Base-by-base conservation (phyloP, 176 grass and related monocot genomes). In the Aechmea fasciata region DNA sequence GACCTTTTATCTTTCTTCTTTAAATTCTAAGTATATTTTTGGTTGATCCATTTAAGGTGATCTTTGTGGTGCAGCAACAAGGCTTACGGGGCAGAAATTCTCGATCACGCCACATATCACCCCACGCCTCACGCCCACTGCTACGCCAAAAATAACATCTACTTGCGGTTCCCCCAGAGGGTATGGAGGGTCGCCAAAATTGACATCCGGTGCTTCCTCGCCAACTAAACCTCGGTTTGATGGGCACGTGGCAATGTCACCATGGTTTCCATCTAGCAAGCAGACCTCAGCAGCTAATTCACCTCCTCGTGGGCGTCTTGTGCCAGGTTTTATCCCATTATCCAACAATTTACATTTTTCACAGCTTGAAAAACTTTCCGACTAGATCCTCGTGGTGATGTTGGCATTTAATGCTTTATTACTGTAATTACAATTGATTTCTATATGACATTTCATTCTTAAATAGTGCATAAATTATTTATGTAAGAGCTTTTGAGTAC, bases 231-330 rank as follows among this genome's bases (percentile, higher is more conserved):
- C 63, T 77, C 79, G 75, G 66, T 78, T 84, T 24, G 84, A 93
- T 68, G 83, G 75, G 33, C 67, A 74, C 50, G 79, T 85, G 76
- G 73, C 84, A 22, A 92, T 90, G 84, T 87, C 95, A 69, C 95
- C 90, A 73, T 99, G 87, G 95, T 90, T 88, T 68, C 87, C 84
- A 71, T 99, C 95, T 52, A 93, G 84, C 77, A 90, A 90, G 77
- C 95, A 89, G 49, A 90, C 95, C 28, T 90, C 89, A 14, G 84
- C 90, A 73, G 87, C 84, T 49, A 85, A 66, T 62, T 94, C 95
- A 59, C 95, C 89, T 83, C 76, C 87, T 51, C 81, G 70, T 57
- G 86, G 80, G 26, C 77, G 80, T 23, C 83, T 80, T 59, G 86
- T 84, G 51, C 73, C 95, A 90, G 89, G 95, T 99, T 71, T 69